phyloP scores from a whole-genome alignment of 345 rosid species.

The Erysimum cheiranthoides region DNA sequence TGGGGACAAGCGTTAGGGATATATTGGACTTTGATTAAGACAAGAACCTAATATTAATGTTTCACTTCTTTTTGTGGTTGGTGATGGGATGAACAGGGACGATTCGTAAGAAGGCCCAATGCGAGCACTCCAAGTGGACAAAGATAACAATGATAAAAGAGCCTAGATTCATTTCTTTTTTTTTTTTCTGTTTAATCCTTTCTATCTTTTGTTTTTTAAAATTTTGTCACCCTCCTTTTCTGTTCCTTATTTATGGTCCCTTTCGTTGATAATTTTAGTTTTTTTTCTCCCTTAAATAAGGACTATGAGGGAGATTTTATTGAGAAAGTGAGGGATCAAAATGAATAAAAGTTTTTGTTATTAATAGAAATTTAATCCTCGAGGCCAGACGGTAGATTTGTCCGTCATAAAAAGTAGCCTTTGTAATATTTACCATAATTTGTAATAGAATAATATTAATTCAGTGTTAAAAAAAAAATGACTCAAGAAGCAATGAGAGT shows the following conservation, averaged over 20 bases:
- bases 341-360: conserved; percentile 14
- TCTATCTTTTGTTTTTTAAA: conserved; percentile 24
- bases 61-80: conserved; percentile 35
- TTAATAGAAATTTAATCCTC: background rate
- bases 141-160: conserved; percentile 34
- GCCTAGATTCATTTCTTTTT: conserved; percentile 25
- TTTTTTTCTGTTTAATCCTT: conserved; percentile 10
- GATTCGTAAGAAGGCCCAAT: conserved; percentile 51
- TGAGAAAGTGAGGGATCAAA: conserved; percentile 13
- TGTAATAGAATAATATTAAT: no score
- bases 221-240: conserved; percentile 39
- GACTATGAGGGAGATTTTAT: conserved; percentile 18
- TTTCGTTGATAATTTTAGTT: conserved; percentile 24
- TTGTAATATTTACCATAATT: no score
- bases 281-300: conserved; percentile 10
- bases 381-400: no score
- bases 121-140: conserved; percentile 39
- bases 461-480: no score
- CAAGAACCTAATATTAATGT: conserved; percentile 43
- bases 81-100: conserved; percentile 45
- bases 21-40: conserved; percentile 35
- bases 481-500: conserved; percentile 5
- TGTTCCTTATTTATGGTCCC: conserved; percentile 26
- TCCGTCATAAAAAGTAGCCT: no score
- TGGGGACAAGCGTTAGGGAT: background rate